Evolutionary conservation across 1,284 basidiomycete species (phyloP), one percentile per base, ranked within the genome.

Genomic region (Omphalotus olearius): DNA sequence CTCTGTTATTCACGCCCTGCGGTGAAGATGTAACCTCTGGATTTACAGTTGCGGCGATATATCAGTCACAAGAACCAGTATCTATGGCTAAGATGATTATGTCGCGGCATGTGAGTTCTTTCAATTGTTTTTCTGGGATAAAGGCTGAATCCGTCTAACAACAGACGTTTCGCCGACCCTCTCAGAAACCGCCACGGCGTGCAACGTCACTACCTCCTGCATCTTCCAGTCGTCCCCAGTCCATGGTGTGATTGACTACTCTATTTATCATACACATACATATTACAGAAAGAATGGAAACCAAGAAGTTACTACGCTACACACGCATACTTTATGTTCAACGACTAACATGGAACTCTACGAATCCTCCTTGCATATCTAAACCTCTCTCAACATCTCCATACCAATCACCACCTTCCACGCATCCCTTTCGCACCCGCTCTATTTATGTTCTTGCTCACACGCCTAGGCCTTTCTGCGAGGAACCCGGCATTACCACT

Each of bases 21-120:
- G 20, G 16, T 23, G 14, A 17, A 37, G 17, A 9, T 20, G 5
- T 44, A 46, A 53, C 1, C 17, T 18, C n/a, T 17, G 37, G 38
- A 48, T 46, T 30, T 46, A 20, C 52, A 74, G 72, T 68, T 43
- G 69, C 72, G 17, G 64, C 70, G 4, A 53, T 72, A 33, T 73
- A 73, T 57, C 62, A 71, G 56, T 63, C 68, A 36, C 66, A 72
- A 40, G 66, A 66, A 25, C 72, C 72, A 30, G 62, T 68, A 17
- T 73, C 71, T 5, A 73, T 73, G 71, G 72, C 72, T 2, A 74
- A 74, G 57, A 71, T 74, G 60, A 74, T 74, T 56, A 74, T 74
- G 72, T 73, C 71, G 28, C 66, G 72, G 63, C 72, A 74, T 67
- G 70, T 72, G 57, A 45, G 69, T 60, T 44, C 35, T 45, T 23